Conservation (phyloP, 768 basidiomycete species). For the Coprinopsis cinerea region DNA sequence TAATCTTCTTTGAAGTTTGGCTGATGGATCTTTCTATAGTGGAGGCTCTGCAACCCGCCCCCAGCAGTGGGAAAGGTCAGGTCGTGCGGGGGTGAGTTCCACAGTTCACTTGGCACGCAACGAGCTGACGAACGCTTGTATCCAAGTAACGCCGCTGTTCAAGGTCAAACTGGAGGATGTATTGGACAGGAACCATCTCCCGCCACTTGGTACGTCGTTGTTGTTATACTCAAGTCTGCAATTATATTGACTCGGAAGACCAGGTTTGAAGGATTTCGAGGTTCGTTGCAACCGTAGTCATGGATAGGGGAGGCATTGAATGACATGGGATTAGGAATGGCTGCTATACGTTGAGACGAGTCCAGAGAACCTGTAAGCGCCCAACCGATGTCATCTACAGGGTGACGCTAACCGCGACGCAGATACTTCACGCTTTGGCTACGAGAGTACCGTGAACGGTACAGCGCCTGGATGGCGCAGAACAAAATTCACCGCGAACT, state of each 20-base stretch:
- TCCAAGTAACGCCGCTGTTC: slow-evolving; percentile 57
- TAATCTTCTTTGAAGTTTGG: neutral
- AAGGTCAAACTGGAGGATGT: slow-evolving; percentile 70
- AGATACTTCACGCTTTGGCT: slow-evolving; percentile 83
- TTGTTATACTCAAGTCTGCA: slow-evolving; percentile 3
- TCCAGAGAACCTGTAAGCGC: slow-evolving; percentile 66
- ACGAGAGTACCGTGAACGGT: slow-evolving; percentile 57
- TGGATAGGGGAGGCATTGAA: neutral
- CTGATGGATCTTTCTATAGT: slow-evolving; percentile 20
- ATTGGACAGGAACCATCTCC: slow-evolving; percentile 69
- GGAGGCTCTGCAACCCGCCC: slow-evolving; percentile 62
- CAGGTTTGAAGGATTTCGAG: slow-evolving; percentile 66
- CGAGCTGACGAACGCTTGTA: slow-evolving; percentile 8
- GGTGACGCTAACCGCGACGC: slow-evolving; percentile 7
- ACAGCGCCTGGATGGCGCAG: slow-evolving; percentile 38
- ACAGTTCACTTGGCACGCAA: neutral
- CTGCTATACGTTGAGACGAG: slow-evolving; percentile 70
- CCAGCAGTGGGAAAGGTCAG: slow-evolving; percentile 64
- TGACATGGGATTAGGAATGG: slow-evolving; percentile 56
- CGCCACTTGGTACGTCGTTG: slow-evolving; percentile 53
- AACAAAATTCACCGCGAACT: slow-evolving; percentile 26
- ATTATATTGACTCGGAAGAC: slow-evolving; percentile 16
- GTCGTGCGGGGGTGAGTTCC: slow-evolving; percentile 47
- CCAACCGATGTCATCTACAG: slow-evolving; percentile 8
- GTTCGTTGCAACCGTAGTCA: slow-evolving; percentile 19